These are phyloP conservation scores for Paraphoma sp. DNA, from an alignment of 2,329 filamentous ascomycete species.

Conservation along the genomic window DNA sequence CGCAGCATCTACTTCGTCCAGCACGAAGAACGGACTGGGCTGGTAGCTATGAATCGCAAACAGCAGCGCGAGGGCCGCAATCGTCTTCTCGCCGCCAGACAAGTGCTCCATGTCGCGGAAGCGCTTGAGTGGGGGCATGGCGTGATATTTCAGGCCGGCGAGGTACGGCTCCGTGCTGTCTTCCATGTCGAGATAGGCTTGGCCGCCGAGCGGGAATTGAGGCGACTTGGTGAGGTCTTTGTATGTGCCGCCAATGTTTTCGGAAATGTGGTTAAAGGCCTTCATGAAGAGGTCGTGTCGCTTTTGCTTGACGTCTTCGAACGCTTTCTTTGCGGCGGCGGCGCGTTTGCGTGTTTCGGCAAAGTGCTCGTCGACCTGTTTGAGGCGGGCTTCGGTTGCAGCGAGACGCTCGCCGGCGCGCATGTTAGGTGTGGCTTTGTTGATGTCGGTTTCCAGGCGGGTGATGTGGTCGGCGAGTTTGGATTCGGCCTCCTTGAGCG, in stretches of 20 bases:
- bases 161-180: conserved; percentile 97
- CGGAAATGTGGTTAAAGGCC: conserved; percentile 91
- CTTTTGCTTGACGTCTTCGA: conserved; percentile 80
- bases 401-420: conserved; percentile 91
- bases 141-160: conserved; percentile 96
- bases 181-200: conserved; percentile 89
- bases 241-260: conserved; percentile 93
- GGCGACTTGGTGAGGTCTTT: conserved; percentile 90
- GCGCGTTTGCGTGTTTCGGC: conserved; percentile 80
- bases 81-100: conserved; percentile 97
- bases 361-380: conserved; percentile 86
- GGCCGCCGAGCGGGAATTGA: conserved; percentile 91
- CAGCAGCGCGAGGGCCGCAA: conserved; percentile 93
- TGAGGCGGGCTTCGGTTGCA: conserved; percentile 81
- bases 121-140: conserved; percentile 97
- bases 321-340: conserved; percentile 79
- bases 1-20: conserved; percentile 97
- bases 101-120: conserved; percentile 99
- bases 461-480: conserved; percentile 79
- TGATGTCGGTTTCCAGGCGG: conserved; percentile 76
- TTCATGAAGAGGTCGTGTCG: conserved; percentile 93
- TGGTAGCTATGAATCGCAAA: conserved; percentile 98
- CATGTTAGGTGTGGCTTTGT: conserved; percentile 97
- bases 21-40: conserved; percentile 94
- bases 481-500: conserved; percentile 64